A percentile compares a stretch with the other conserved stretches of the same genome.
Conservation (phyloP, 225 moss, liverwort and hornwort genomes). For the Bryoerythrophyllum caledonicum region DNA sequence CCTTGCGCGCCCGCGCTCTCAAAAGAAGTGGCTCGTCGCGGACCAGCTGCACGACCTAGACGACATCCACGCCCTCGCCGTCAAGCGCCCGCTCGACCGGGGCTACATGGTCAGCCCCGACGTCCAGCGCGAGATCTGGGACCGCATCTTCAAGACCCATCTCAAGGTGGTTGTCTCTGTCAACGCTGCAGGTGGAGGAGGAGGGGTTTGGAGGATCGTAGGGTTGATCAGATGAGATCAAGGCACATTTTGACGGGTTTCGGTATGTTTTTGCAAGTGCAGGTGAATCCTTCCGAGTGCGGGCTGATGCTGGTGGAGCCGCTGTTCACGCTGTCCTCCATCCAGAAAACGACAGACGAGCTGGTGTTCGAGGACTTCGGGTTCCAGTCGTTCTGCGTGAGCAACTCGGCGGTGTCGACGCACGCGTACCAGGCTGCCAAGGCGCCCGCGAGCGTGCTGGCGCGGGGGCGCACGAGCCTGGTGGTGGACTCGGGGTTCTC, state of each 20-base stretch:
- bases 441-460: slow-evolving; percentile 62
- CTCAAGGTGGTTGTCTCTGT: slow-evolving; percentile 45
- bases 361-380: slow-evolving; percentile 96
- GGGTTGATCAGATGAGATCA: too few species aligned
- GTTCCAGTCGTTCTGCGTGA: slow-evolving; percentile 81
- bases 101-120: slow-evolving; percentile 86
- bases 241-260: too few species aligned
- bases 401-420: slow-evolving; percentile 76
- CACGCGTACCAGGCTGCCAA: slow-evolving; percentile 69
- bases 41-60: slow-evolving; percentile 76
- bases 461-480: slow-evolving; percentile 77
- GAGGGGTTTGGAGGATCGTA: too few species aligned
- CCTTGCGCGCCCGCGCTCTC: slow-evolving; percentile 67
- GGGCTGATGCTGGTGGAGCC: slow-evolving; percentile 91
- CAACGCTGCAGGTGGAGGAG: too few species aligned
- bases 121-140: slow-evolving; percentile 89
- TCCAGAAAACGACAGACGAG: slow-evolving; percentile 86
- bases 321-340: slow-evolving; percentile 81
- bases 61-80: slow-evolving; percentile 82
- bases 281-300: slow-evolving; percentile 73
- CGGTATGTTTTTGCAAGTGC: not conserved
- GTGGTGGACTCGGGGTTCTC: slow-evolving; percentile 96
- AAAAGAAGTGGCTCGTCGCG: slow-evolving; percentile 76
- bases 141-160: slow-evolving; percentile 77
- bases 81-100: slow-evolving; percentile 87